Evolutionary conservation across 2,329 filamentous ascomycete genomes (phyloP).

Genomic region (Coniella lustricola): DNA sequence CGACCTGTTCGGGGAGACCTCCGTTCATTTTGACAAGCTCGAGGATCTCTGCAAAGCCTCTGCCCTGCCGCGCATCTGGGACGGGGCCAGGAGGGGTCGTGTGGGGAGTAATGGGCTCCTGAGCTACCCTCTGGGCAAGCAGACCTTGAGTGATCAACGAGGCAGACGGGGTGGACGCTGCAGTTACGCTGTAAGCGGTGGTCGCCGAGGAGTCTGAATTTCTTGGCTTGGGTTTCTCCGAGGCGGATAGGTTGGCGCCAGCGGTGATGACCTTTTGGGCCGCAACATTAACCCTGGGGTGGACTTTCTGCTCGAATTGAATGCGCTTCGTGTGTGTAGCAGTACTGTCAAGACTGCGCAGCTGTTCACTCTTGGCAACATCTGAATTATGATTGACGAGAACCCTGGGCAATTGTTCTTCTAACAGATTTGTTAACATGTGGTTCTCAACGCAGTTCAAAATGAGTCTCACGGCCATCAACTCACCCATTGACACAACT

Average conservation of each 20-base stretch:
- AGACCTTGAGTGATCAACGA: slow-evolving; percentile 11
- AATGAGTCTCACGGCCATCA: too few relatives aligned
- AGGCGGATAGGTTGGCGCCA: background rate
- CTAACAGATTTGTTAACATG: slow-evolving; percentile 2
- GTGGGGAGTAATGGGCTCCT: slow-evolving; percentile 9
- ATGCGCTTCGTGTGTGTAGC: background rate
- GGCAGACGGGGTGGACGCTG: slow-evolving; percentile 5
- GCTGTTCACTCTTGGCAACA: slow-evolving; percentile 2
- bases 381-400: slow-evolving; percentile 2
- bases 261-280: background rate
- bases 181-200: slow-evolving; percentile 4
- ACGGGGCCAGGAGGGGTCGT: slow-evolving; percentile 10
- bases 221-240: background rate
- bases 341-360: background rate
- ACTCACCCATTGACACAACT: background rate
- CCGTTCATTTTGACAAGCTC: slow-evolving; percentile 11
- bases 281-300: slow-evolving; percentile 3
- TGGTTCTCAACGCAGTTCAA: too few relatives aligned
- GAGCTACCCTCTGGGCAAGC: slow-evolving; percentile 5
- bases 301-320: background rate
- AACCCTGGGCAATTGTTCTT: background rate
- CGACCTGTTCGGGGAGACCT: slow-evolving; percentile 11
- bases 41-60: slow-evolving; percentile 2
- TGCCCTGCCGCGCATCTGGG: background rate
- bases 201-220: slow-evolving; percentile 7